phyloP scores from a whole-genome alignment of 2,329 filamentous ascomycete species.

The Stemphylium vesicarium region DNA sequence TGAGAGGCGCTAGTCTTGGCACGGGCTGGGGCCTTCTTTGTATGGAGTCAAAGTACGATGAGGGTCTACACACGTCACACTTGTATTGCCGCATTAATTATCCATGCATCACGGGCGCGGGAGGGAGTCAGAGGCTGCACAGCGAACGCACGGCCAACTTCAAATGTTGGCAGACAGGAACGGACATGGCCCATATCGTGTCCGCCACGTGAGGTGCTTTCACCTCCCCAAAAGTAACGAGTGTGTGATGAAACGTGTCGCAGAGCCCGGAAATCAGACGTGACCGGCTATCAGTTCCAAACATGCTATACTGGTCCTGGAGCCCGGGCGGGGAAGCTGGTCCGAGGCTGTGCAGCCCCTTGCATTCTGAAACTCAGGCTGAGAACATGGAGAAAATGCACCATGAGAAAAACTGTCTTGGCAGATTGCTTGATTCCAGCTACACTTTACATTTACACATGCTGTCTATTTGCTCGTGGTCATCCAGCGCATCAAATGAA shows the following conservation, averaged over 20 bases:
- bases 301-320: background rate
- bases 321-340: background rate
- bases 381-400: background rate
- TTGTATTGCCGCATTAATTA: background rate
- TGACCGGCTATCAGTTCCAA: background rate
- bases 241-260: background rate
- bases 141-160: background rate
- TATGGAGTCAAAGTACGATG: conserved; percentile 3
- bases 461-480: conserved; percentile 22
- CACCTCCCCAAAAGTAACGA: background rate
- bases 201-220: conserved; percentile 6
- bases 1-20: conserved; percentile 30
- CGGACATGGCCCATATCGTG: background rate
- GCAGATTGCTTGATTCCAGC: conserved; percentile 42
- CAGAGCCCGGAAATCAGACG: background rate
- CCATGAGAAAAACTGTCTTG: conserved; percentile 16
- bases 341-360: background rate
- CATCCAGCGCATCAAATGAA: conserved; percentile 8
- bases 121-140: background rate
- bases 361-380: background rate
- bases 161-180: background rate
- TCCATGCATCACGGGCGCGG: background rate
- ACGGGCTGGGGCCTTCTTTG: conserved; percentile 16
- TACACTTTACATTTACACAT: conserved; percentile 50
- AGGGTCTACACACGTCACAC: conserved; percentile 7